These are phyloP conservation scores for Elongisporangium prolatum DNA, from an alignment of 352 stramenopile genomes.

Conservation along the genomic window DNA sequence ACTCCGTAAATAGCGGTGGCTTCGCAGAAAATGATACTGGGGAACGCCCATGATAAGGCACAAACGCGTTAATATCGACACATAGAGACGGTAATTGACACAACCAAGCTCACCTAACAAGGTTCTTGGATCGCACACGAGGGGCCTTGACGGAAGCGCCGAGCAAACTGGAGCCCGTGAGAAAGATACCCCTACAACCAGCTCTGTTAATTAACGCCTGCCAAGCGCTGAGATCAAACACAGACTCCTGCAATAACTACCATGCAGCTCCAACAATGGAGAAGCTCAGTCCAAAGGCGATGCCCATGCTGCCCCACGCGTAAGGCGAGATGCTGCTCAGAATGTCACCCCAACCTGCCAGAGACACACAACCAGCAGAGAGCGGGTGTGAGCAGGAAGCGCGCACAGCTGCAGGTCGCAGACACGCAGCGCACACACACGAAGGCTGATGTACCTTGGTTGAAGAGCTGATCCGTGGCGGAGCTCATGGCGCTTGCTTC, in stretches of 20 bases:
- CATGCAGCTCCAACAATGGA: constrained; percentile 97
- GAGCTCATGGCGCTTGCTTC: constrained; percentile 55
- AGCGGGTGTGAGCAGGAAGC: background rate
- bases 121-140: constrained; percentile 98
- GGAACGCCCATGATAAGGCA: background rate
- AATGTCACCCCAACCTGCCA: constrained; percentile 90
- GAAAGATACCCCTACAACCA: constrained; percentile 80
- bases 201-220: constrained; percentile 1
- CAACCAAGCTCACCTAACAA: constrained; percentile 75
- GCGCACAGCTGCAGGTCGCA: background rate
- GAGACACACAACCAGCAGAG: background rate
- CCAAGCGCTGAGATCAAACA: background rate
- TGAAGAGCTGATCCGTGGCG: constrained; percentile 81
- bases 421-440: background rate
- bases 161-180: constrained; percentile 95
- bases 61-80: background rate
- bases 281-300: constrained; percentile 95
- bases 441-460: constrained; percentile 52
- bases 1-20: constrained; percentile 99
- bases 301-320: constrained; percentile 96
- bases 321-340: constrained; percentile 99
- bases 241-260: constrained; percentile 33
- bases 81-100: background rate
- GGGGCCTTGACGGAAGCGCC: constrained; percentile 98
- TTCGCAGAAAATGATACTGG: constrained; percentile 99